Conservation (phyloP, 768 basidiomycete genomes). For the Cystobasidium tubakii region DNA sequence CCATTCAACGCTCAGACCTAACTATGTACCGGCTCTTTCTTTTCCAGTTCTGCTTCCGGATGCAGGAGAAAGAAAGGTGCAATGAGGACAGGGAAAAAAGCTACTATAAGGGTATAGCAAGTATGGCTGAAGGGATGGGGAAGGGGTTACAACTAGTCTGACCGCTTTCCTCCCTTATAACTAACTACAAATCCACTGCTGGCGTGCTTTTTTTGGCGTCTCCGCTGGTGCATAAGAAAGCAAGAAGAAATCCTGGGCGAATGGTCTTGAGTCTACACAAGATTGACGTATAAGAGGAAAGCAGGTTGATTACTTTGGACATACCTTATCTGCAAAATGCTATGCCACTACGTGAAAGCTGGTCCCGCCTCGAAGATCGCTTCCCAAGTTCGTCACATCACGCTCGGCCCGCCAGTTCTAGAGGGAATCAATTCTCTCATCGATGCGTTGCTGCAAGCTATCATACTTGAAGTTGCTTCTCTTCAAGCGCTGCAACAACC, state of each 20-base stretch:
- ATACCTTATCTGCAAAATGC: background rate
- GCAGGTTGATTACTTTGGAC: too few relatives aligned
- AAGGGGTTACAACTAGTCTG: too few relatives aligned
- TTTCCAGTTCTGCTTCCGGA: background rate
- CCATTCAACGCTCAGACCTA: background rate
- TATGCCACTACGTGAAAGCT: background rate
- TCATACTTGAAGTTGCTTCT: background rate
- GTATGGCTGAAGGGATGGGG: too few relatives aligned
- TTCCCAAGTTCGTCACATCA: constrained; percentile 6
- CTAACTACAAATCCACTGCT: too few relatives aligned
- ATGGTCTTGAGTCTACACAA: too few relatives aligned
- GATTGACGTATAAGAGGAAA: too few relatives aligned
- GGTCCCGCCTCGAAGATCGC: constrained; percentile 3
- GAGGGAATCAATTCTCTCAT: constrained; percentile 8
- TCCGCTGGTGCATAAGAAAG: too few relatives aligned
- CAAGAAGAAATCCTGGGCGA: too few relatives aligned
- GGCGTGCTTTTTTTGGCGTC: too few relatives aligned
- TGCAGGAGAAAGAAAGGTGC: constrained; percentile 3
- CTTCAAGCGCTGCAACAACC: background rate
- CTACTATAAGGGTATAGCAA: background rate
- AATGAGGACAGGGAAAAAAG: background rate
- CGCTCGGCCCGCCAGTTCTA: background rate
- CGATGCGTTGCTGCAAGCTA: background rate
- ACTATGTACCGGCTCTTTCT: background rate
- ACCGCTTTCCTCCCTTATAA: too few relatives aligned